phyloP scores from a whole-genome alignment of 1,139 yeast species.

The Scheffersomyces titani region DNA sequence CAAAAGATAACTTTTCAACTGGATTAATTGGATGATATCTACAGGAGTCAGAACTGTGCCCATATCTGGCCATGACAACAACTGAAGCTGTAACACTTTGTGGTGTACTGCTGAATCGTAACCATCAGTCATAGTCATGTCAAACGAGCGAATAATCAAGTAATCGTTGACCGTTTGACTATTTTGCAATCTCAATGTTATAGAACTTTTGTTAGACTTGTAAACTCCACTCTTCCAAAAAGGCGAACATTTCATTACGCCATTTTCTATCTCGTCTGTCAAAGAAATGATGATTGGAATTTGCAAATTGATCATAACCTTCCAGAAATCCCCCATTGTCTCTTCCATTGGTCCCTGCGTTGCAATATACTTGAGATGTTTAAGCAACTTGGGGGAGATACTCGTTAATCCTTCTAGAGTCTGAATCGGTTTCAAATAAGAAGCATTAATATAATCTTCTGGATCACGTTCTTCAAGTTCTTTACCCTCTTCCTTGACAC shows the following conservation, averaged over 20 bases:
- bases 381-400: conserved; percentile 7
- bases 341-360: conserved; percentile 84
- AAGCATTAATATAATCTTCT: conserved; percentile 36
- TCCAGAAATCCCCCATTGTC: conserved; percentile 83
- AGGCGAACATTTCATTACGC: conserved; percentile 56
- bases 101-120: conserved; percentile 10
- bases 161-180: conserved; percentile 13
- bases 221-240: conserved; percentile 54
- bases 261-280: conserved; percentile 55
- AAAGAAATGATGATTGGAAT: conserved; percentile 47
- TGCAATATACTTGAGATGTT: conserved; percentile 58
- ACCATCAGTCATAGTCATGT: conserved; percentile 24
- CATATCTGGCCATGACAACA: conserved; percentile 57
- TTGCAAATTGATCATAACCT: conserved; percentile 52
- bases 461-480: conserved; percentile 5
- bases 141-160: conserved; percentile 38
- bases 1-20: conserved; percentile 37
- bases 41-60: conserved; percentile 38
- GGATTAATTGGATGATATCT: conserved; percentile 44
- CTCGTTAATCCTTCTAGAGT: conserved; percentile 13
- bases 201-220: conserved; percentile 33
- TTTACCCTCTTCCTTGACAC: not conserved
- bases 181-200: conserved; percentile 29
- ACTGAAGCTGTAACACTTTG: conserved; percentile 48
- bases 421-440: conserved; percentile 23